Conservation (phyloP, 2,329 filamentous ascomycete species). For the Diaporthe longicolla region DNA sequence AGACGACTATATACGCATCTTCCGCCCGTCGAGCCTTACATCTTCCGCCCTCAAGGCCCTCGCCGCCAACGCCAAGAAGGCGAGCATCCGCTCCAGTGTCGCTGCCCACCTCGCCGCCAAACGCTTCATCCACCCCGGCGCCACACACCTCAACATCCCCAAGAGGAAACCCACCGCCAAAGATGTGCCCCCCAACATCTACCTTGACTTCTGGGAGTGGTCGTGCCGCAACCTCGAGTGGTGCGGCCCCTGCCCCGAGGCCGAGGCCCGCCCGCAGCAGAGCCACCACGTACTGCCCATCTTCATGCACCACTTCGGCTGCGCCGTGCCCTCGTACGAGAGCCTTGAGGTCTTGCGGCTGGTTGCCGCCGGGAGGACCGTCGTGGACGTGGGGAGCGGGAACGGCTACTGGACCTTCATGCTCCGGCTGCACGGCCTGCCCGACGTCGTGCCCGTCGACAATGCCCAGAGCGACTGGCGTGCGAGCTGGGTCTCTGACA, state of each 20-base stretch:
- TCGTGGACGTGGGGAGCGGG: slow-evolving; percentile 78
- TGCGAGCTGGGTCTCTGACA: slow-evolving; percentile 78
- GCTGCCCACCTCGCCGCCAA: slow-evolving; percentile 69
- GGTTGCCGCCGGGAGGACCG: slow-evolving; percentile 65
- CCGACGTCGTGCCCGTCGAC: slow-evolving; percentile 73
- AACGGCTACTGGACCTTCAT: slow-evolving; percentile 84
- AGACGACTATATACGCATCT: slow-evolving; percentile 76
- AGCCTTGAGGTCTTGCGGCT: slow-evolving; percentile 71
- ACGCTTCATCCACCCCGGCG: slow-evolving; percentile 65
- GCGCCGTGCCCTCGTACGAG: slow-evolving; percentile 78
- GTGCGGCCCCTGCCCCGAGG: slow-evolving; percentile 70
- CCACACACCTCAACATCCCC: slow-evolving; percentile 58
- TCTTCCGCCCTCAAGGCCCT: slow-evolving; percentile 74
- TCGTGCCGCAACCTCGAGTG: slow-evolving; percentile 75
- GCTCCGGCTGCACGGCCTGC: slow-evolving; percentile 69
- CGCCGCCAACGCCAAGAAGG: slow-evolving; percentile 74
- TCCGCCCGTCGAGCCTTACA: slow-evolving; percentile 72
- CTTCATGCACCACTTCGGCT: slow-evolving; percentile 85
- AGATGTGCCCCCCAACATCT: slow-evolving; percentile 70
- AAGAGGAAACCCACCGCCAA: slow-evolving; percentile 60
- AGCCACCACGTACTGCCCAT: slow-evolving; percentile 80
- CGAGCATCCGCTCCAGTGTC: slow-evolving; percentile 70
- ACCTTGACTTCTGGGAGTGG: slow-evolving; percentile 77
- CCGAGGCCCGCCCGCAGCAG: slow-evolving; percentile 63
- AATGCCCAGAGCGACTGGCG: slow-evolving; percentile 78